Percentiles rank a stretch among this genome's conserved stretches.
Evolutionary conservation across 2,329 filamentous ascomycete species (phyloP).

Genomic region (Colletotrichum cordylinicola): DNA sequence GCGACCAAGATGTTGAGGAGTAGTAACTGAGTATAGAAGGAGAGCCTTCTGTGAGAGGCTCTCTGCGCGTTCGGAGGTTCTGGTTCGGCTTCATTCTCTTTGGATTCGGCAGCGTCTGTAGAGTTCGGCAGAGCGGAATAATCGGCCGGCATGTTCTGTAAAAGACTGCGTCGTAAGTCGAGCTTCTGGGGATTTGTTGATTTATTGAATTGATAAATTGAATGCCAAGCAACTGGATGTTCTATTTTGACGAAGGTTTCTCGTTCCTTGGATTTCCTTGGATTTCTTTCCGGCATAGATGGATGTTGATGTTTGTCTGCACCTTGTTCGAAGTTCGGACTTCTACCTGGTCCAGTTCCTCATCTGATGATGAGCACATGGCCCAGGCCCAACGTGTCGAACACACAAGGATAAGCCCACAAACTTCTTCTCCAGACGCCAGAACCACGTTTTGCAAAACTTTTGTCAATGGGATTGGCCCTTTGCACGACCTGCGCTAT

Average conservation of each 20-base stretch:
- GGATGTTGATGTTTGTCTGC: neutral
- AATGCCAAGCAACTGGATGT: neutral
- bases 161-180: neutral
- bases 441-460: neutral
- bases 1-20: neutral
- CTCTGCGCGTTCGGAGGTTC: neutral
- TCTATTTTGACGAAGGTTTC: neutral
- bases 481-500: neutral
- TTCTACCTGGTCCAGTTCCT: neutral
- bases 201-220: neutral
- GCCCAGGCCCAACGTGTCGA: neutral
- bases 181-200: neutral
- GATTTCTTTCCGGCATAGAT: neutral
- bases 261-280: neutral
- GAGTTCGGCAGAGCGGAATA: neutral
- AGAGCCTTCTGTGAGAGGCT: neutral
- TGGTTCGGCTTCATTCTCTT: neutral
- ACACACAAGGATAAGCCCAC: neutral
- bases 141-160: neutral
- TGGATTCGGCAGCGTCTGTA: neutral
- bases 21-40: neutral
- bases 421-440: neutral
- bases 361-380: neutral
- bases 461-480: neutral
- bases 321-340: neutral